Conservation (phyloP, 306 rosid species). For the Phaseolus lunatus region DNA sequence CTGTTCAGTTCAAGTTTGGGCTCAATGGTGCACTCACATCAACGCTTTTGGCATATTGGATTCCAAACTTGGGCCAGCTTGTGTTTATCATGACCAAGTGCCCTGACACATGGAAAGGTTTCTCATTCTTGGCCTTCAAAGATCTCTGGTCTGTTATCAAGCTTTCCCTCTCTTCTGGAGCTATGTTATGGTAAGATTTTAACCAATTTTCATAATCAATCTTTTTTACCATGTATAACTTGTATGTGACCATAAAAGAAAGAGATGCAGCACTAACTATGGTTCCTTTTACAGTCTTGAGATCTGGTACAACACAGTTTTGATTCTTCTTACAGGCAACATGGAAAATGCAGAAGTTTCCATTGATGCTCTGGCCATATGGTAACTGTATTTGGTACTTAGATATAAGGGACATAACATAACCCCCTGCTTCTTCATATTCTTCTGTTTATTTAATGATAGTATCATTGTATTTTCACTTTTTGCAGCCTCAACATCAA, state of each 20-base stretch:
- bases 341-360: conserved; percentile 62
- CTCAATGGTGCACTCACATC: conserved; percentile 66
- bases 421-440: neutral
- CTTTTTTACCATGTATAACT: neutral
- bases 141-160: conserved; percentile 67
- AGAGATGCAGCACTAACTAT: neutral
- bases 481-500: conserved; percentile 61
- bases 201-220: neutral
- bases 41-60: conserved; percentile 58
- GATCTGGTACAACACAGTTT: conserved; percentile 66
- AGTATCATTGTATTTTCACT: neutral
- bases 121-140: conserved; percentile 62
- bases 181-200: conserved; percentile 63
- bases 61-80: conserved; percentile 64
- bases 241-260: neutral
- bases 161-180: conserved; percentile 73
- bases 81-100: conserved; percentile 54
- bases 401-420: neutral
- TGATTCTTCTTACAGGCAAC: conserved; percentile 66
- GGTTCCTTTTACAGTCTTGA: conserved; percentile 57
- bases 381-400: conserved; percentile 47
- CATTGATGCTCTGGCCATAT: conserved; percentile 64
- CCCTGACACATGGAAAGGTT: conserved; percentile 72
- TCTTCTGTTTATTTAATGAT: neutral
- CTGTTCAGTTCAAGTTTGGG: conserved; percentile 60